These are phyloP conservation scores for Cydonia oblonga DNA, from an alignment of 331 rosid species.

Conservation along the genomic window DNA sequence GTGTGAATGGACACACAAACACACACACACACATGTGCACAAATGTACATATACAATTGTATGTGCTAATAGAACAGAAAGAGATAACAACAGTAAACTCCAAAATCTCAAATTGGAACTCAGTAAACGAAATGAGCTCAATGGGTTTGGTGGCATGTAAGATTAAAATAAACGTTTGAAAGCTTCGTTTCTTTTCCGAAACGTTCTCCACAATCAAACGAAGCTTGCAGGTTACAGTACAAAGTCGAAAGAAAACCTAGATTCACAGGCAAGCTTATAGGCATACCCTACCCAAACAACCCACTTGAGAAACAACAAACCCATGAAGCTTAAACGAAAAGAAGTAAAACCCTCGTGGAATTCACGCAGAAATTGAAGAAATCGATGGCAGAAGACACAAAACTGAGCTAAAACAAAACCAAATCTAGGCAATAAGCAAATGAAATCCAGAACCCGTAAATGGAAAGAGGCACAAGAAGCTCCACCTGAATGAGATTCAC, in stretches of 20 bases:
- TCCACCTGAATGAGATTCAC: conserved; percentile 75
- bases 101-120: neutral
- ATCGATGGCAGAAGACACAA: neutral
- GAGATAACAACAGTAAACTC: neutral
- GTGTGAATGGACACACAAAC: neutral
- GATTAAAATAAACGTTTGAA: neutral
- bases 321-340: neutral
- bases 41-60: neutral
- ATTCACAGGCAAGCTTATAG: conserved; percentile 1
- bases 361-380: neutral
- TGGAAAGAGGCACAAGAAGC: neutral
- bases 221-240: neutral
- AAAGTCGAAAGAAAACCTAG: neutral
- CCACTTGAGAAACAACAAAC: neutral
- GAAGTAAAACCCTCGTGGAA: neutral
- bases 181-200: neutral
- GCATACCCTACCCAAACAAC: neutral
- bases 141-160: neutral
- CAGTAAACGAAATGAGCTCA: neutral
- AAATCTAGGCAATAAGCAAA: neutral
- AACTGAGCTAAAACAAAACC: neutral
- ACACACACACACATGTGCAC: neutral
- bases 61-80: neutral
- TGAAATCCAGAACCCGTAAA: neutral
- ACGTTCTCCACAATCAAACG: neutral